A percentile compares a stretch with the other conserved stretches of the same genome.
These are phyloP conservation scores for Coemansia sp. DNA, from an alignment of 192 early-diverging fungal species.

Conservation along the genomic window DNA sequence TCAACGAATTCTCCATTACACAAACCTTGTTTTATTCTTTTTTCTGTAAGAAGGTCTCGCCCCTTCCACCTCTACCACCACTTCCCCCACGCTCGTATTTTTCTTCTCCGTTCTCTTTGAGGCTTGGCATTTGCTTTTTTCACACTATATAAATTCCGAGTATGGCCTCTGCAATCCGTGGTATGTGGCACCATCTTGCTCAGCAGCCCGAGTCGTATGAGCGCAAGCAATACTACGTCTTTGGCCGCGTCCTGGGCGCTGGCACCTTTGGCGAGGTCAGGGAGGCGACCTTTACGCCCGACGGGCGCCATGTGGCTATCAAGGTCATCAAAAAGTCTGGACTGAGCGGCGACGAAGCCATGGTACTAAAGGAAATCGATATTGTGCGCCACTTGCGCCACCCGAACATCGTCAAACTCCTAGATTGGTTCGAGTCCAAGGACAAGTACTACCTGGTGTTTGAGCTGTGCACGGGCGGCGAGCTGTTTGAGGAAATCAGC, in stretches of 20 bases:
- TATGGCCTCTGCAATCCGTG: conserved; percentile 56
- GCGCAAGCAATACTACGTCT: conserved; percentile 70
- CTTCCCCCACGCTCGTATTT: neutral
- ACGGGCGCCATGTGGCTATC: conserved; percentile 80
- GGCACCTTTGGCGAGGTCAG: conserved; percentile 80
- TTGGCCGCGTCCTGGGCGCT: conserved; percentile 66
- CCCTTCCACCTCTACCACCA: neutral
- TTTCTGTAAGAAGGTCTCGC: neutral
- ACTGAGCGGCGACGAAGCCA: conserved; percentile 78
- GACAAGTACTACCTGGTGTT: conserved; percentile 79
- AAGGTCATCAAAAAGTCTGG: conserved; percentile 92
- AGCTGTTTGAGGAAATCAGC: conserved; percentile 85
- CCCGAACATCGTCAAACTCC: conserved; percentile 85
- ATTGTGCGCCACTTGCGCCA: conserved; percentile 84
- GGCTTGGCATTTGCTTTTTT: neutral
- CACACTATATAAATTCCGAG: neutral
- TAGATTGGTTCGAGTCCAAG: conserved; percentile 73
- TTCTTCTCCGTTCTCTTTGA: conserved; percentile 8
- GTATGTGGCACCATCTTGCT: conserved; percentile 54
- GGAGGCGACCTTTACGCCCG: conserved; percentile 67
- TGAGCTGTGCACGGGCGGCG: conserved; percentile 84
- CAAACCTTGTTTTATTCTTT: neutral
- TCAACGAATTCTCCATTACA: neutral
- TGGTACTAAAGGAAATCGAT: conserved; percentile 93
- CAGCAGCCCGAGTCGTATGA: conserved; percentile 64